A percentile compares a stretch with the other conserved stretches of the same genome.
Conservation (phyloP, 306 rosid genomes). For the Abrus precatorius region DNA sequence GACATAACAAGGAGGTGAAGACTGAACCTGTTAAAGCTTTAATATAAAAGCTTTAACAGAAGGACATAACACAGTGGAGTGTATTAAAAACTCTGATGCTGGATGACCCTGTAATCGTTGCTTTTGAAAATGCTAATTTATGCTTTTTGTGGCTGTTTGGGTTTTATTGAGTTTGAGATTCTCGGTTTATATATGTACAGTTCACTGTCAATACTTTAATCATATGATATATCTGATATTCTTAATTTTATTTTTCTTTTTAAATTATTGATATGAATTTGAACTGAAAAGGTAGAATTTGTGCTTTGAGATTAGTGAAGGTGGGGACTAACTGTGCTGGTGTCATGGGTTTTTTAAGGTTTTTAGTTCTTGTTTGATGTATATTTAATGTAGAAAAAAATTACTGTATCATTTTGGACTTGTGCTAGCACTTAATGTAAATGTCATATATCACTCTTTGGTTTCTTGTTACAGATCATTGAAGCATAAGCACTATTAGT, state of each 20-base stretch:
- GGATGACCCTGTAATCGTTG: too few relatives aligned
- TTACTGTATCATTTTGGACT: too few relatives aligned
- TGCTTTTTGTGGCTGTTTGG: neutral
- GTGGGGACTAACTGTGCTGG: neutral
- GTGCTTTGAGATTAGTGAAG: neutral
- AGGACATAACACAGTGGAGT: too few relatives aligned
- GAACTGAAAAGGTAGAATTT: neutral
- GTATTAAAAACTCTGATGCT: too few relatives aligned
- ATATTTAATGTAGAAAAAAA: neutral
- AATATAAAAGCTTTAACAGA: too few relatives aligned
- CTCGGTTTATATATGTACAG: slow-evolving; percentile 24
- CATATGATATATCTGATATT: neutral
- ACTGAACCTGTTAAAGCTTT: too few relatives aligned
- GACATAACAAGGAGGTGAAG: too few relatives aligned
- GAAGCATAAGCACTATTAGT: too few relatives aligned
- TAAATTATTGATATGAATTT: neutral
- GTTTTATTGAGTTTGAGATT: slow-evolving; percentile 30
- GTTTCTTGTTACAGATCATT: too few relatives aligned
- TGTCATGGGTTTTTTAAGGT: neutral
- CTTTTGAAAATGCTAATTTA: too few relatives aligned
- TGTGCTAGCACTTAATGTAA: too few relatives aligned
- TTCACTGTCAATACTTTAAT: slow-evolving; percentile 9
- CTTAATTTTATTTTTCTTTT: neutral
- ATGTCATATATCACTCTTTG: too few relatives aligned
- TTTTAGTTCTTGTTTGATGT: slow-evolving; percentile 9